Base-by-base conservation (phyloP, 208 protist genomes). In the Trypanosoma theileri region DNA sequence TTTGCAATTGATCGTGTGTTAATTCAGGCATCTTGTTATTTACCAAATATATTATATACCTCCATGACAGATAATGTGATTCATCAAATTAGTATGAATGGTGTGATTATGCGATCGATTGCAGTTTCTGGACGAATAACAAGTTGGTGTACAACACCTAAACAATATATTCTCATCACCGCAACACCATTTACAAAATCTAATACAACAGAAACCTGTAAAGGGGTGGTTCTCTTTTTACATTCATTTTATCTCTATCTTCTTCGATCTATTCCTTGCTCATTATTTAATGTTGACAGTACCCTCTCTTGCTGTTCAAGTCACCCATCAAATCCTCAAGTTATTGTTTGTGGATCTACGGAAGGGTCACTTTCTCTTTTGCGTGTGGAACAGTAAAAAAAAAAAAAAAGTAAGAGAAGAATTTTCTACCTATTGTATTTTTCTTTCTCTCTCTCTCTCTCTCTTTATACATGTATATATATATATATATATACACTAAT, bases 81-180 rank as follows among this genome's bases (percentile, higher is more conserved):
- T 26, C 84, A 93, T 69, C 91, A 94, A 75, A 73, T 88, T 57
- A 91, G 81, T 59, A 51, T 93, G 17, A 94, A 96, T 67, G 91
- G 91, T 41, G 80, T 82, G 0, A n/a, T 56, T 26, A 62, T 96
- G 66, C 91, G 85, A 26, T 88, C 80, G 12, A 73, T 90, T 19
- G 50, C 59, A 2, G 66, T 78, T 44, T 89, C 88, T 0, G 89
- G 89, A 6, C 77, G 78, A 2, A 80, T 96, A 42, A 87, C 73
- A 10, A 65, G 78, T 46, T 96, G 91, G 91, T 69, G 72, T 26
- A 57, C 60, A 21, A 88, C 88, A 42, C 66, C 78, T 12, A 73
- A 71, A n/a, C 91, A 96, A 71, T 84, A 85, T 63, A 57, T 94
- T 28, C 73, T 96, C 19, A 35, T 96, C 16, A 70, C 69, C 42